Evolutionary conservation across 139 green algal genomes (phyloP).

Genomic region (Haematococcus sp.): DNA sequence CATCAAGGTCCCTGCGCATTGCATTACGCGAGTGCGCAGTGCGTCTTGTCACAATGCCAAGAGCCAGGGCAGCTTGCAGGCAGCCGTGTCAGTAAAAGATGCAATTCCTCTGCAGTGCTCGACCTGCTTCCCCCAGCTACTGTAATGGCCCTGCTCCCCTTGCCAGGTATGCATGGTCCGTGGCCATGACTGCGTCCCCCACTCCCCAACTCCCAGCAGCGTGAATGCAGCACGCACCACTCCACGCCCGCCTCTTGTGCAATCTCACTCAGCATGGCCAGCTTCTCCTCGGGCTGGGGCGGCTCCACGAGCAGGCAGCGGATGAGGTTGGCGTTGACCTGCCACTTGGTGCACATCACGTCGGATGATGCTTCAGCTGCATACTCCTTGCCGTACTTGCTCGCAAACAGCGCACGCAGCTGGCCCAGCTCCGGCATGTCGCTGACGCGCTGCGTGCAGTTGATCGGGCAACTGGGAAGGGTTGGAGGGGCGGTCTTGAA

Average conservation of each 20-base stretch:
- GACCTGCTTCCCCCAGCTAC: too few relatives aligned
- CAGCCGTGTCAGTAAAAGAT: too few relatives aligned
- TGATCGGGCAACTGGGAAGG: too few relatives aligned
- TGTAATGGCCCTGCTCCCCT: too few relatives aligned
- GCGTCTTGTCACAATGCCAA: too few relatives aligned
- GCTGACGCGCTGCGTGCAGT: conserved; percentile 6
- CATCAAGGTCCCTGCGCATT: conserved; percentile 9
- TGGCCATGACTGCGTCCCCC: too few relatives aligned
- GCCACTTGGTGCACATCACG: conserved; percentile 25
- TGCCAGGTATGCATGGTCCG: too few relatives aligned
- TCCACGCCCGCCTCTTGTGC: conserved; percentile 29
- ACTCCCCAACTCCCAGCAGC: too few relatives aligned
- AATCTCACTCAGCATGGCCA: conserved; percentile 29
- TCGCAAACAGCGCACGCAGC: conserved; percentile 53
- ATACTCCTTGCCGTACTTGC: conserved; percentile 64
- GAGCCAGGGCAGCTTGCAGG: too few relatives aligned
- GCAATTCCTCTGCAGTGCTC: too few relatives aligned
- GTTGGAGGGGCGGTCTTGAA: too few relatives aligned
- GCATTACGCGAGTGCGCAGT: too few relatives aligned
- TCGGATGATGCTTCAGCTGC: conserved; percentile 19
- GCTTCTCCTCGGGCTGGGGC: conserved; percentile 39
- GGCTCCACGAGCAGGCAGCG: conserved; percentile 38
- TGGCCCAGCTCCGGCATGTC: conserved; percentile 70
- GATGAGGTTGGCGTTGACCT: conserved; percentile 38
- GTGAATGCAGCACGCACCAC: conserved; percentile 2